Percentiles rank a stretch among this genome's conserved stretches.
phyloP scores from a whole-genome alignment of 2,329 filamentous ascomycete species.

The Penicillium hordei region DNA sequence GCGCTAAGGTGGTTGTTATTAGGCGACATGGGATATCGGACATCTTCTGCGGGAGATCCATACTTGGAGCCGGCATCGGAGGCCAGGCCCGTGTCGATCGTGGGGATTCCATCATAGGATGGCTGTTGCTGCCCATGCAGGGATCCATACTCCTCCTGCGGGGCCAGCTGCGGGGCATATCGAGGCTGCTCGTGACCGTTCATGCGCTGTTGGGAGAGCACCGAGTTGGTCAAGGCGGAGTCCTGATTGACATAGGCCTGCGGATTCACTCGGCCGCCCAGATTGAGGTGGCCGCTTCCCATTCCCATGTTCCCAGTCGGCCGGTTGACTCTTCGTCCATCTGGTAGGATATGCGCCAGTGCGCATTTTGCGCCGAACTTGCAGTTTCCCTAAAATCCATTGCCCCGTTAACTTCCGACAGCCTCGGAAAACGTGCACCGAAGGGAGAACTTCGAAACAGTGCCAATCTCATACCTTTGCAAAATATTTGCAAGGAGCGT shows the following conservation, averaged over 20 bases:
- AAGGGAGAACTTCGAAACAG: background rate
- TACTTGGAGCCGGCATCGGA: constrained; percentile 65
- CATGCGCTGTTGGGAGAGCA: constrained; percentile 63
- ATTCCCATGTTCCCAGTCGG: constrained; percentile 51
- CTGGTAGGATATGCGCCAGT: constrained; percentile 90
- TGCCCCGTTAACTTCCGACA: constrained; percentile 24
- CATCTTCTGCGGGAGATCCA: constrained; percentile 78
- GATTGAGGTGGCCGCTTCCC: constrained; percentile 61
- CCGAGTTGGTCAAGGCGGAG: constrained; percentile 72
- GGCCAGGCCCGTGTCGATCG: constrained; percentile 59
- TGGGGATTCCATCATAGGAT: constrained; percentile 53
- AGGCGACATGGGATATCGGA: constrained; percentile 78
- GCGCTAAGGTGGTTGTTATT: constrained; percentile 75
- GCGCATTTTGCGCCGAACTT: constrained; percentile 98
- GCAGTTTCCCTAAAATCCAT: constrained; percentile 76
- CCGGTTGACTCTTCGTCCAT: constrained; percentile 87
- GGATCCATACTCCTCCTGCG: constrained; percentile 46
- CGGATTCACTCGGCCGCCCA: constrained; percentile 67
- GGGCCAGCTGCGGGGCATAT: constrained; percentile 42
- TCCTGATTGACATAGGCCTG: constrained; percentile 63
- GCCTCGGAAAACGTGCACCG: background rate
- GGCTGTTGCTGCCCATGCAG: constrained; percentile 45
- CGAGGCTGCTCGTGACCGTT: constrained; percentile 48
- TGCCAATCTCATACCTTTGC: constrained; percentile 69
- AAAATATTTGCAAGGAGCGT: constrained; percentile 95